A percentile compares a stretch with the other conserved stretches of the same genome.
phyloP scores from a whole-genome alignment of 805 yeast genomes.

The Lipomyces oligophaga region DNA sequence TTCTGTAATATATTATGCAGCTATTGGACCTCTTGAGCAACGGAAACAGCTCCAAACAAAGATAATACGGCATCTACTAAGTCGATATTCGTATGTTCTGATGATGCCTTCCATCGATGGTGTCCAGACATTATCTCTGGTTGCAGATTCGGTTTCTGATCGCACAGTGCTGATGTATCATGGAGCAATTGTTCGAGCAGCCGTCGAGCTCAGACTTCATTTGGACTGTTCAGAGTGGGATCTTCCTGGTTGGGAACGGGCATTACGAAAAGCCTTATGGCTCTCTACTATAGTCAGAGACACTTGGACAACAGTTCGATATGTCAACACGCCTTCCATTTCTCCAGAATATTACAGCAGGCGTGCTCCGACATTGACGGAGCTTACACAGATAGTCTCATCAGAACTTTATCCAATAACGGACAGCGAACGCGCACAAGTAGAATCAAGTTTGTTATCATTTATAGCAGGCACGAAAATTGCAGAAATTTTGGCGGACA shows the following conservation, averaged over 20 bases:
- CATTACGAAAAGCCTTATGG: conserved; percentile 75
- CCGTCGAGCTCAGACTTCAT: conserved; percentile 86
- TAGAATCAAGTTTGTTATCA: conserved; percentile 6
- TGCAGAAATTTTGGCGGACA: conserved; percentile 9
- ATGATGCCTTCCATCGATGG: conserved; percentile 15
- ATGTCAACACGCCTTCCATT: conserved; percentile 14
- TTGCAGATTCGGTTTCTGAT: conserved; percentile 16
- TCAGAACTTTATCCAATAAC: neutral
- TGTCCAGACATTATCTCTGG: conserved; percentile 11
- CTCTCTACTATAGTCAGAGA: conserved; percentile 93
- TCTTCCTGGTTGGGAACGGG: conserved; percentile 90
- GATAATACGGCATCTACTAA: conserved; percentile 8
- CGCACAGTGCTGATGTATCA: conserved; percentile 22
- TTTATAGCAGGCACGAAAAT: conserved; percentile 7
- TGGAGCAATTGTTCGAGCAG: conserved; percentile 60
- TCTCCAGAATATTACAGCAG: conserved; percentile 9
- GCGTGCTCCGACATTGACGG: conserved; percentile 12
- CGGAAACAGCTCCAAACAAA: conserved; percentile 9
- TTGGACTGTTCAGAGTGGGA: conserved; percentile 87
- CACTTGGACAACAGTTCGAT: conserved; percentile 54
- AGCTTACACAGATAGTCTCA: conserved; percentile 9
- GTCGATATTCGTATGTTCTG: conserved; percentile 4
- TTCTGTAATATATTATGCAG: conserved; percentile 3
- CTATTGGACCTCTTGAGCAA: conserved; percentile 2
- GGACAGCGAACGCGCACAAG: neutral